These are phyloP conservation scores for Fusarium burgessii DNA, from an alignment of 2,329 filamentous ascomycete species.

Conservation along the genomic window DNA sequence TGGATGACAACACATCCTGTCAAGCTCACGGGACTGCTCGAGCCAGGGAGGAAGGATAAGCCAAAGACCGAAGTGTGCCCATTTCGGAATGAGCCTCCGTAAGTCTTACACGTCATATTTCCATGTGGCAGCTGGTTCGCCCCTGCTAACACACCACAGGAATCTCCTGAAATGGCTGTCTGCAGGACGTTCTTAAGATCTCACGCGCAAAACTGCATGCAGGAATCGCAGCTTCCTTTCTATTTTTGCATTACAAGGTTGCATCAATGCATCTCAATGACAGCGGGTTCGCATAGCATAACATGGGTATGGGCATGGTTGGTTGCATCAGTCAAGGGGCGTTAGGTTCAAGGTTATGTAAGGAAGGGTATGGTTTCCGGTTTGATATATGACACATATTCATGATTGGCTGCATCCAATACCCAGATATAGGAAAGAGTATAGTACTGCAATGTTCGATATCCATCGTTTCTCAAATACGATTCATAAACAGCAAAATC, in stretches of 20 bases:
- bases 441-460: constrained; percentile 20
- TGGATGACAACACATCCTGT: constrained; percentile 38
- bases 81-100: constrained; percentile 45
- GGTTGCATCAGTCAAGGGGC: constrained; percentile 39
- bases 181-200: constrained; percentile 18
- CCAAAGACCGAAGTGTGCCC: constrained; percentile 42
- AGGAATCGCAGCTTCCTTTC: constrained; percentile 27
- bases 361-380: constrained; percentile 23
- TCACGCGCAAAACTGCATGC: constrained; percentile 22
- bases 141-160: constrained; percentile 44
- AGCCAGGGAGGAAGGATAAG: constrained; percentile 41
- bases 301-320: constrained; percentile 34
- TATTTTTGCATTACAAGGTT: constrained; percentile 34
- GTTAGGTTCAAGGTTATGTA: constrained; percentile 36
- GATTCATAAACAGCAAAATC: constrained; percentile 23
- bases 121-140: constrained; percentile 19
- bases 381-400: constrained; percentile 32
- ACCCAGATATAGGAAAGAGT: constrained; percentile 10
- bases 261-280: constrained; percentile 41
- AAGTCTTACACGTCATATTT: constrained; percentile 39
- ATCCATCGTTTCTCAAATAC: constrained; percentile 27
- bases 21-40: constrained; percentile 41
- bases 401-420: constrained; percentile 32
- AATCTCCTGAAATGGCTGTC: constrained; percentile 39
- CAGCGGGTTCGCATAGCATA: constrained; percentile 38